phyloP scores from a whole-genome alignment of 1,284 basidiomycete species.

The Apiotrichum brassicae region DNA sequence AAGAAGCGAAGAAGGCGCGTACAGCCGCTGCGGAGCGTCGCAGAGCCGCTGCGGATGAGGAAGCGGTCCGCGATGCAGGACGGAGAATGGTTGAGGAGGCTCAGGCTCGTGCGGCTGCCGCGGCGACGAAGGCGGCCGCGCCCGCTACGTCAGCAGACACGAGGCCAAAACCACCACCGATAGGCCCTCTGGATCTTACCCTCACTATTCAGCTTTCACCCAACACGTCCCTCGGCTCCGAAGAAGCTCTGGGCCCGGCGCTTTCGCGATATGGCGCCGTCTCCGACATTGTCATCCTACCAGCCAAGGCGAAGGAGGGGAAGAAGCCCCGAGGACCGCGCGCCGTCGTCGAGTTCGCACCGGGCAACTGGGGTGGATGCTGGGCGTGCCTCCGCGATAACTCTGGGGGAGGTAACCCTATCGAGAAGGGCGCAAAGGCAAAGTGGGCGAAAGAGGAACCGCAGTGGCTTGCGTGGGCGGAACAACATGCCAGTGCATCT shows the following conservation, averaged over 20 bases:
- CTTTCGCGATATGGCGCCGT: constrained; percentile 38
- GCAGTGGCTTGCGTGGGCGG: constrained; percentile 62
- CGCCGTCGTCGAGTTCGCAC: constrained; percentile 44
- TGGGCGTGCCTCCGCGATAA: constrained; percentile 43
- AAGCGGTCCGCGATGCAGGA: constrained; percentile 72
- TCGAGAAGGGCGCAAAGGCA: constrained; percentile 56
- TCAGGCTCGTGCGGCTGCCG: constrained; percentile 22
- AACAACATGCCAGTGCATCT: constrained; percentile 24
- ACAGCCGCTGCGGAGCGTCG: constrained; percentile 51
- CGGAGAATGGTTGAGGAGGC: constrained; percentile 60
- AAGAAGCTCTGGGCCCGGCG: constrained; percentile 18
- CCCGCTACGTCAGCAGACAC: neutral
- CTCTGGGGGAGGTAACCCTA: constrained; percentile 29
- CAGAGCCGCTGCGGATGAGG: constrained; percentile 54
- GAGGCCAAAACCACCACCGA: constrained; percentile 15
- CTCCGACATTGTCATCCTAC: constrained; percentile 30
- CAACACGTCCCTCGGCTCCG: constrained; percentile 7
- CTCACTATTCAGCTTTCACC: constrained; percentile 39
- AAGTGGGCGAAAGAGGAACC: constrained; percentile 66
- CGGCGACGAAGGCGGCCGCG: constrained; percentile 5
- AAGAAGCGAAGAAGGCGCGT: constrained; percentile 61
- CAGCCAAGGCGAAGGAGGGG: constrained; percentile 18
- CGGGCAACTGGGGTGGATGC: constrained; percentile 48
- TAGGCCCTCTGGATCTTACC: constrained; percentile 41
- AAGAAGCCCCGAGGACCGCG: constrained; percentile 48